A percentile compares a stretch with the other conserved stretches of the same genome.
These are phyloP conservation scores for Pneumocystis carinii DNA, from an alignment of 1,139 yeast genomes.

Conservation along the genomic window DNA sequence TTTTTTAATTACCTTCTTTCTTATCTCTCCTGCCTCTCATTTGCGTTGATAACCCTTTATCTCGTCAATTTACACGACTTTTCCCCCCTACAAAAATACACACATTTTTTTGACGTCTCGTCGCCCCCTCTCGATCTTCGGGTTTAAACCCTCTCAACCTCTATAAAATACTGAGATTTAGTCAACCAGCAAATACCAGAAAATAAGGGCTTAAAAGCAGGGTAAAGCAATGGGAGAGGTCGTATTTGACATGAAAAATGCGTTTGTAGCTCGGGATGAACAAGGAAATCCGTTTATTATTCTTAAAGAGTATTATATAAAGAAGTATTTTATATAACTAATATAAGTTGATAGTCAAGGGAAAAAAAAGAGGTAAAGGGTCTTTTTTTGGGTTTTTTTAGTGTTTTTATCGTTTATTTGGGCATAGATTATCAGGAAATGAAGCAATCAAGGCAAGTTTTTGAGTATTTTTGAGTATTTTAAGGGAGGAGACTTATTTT, in stretches of 20 bases:
- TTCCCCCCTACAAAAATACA: background rate
- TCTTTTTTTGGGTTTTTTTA: background rate
- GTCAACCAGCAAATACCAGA: background rate
- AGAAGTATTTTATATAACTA: background rate
- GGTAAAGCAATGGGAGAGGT: constrained; percentile 25
- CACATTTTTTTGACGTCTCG: background rate
- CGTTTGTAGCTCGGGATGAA: constrained; percentile 97
- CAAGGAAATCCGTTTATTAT: constrained; percentile 98
- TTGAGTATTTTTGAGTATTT: background rate
- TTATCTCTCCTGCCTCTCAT: background rate
- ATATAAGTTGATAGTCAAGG: constrained; percentile 43
- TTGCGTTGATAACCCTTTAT: background rate
- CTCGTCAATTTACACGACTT: background rate
- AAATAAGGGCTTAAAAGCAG: background rate
- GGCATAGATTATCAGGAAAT: constrained; percentile 57
- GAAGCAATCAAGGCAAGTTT: constrained; percentile 71
- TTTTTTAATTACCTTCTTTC: background rate
- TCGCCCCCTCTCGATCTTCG: background rate
- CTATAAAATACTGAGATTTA: no score
- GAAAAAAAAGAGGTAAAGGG: constrained; percentile 43
- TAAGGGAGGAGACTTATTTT: background rate
- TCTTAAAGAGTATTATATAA: constrained; percentile 47
- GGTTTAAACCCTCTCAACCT: background rate
- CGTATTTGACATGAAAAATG: constrained; percentile 91
- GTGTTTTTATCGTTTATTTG: background rate